Evolutionary conservation across 75 land plant genomes (phyloP).

Genomic region (Selaginella tamariscina): DNA sequence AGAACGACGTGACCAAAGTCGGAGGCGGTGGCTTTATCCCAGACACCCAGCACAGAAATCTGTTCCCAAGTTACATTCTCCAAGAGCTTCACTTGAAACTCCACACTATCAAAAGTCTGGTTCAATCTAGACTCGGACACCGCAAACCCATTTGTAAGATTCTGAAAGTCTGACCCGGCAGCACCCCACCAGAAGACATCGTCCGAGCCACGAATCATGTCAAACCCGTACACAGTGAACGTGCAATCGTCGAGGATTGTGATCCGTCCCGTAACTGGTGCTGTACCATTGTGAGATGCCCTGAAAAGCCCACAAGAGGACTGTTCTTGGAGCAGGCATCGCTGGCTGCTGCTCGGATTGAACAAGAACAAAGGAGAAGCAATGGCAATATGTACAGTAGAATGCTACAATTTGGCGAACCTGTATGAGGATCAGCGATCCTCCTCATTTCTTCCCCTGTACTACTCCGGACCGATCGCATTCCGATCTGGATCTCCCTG

Average conservation of each 20-base stretch:
- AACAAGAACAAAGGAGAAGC: background rate
- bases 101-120: conserved; percentile 40
- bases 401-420: background rate
- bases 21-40: conserved; percentile 70
- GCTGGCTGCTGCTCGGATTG: background rate
- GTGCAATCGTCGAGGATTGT: conserved; percentile 65
- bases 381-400: background rate
- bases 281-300: conserved; percentile 84
- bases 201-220: conserved; percentile 59
- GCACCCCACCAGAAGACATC: conserved; percentile 87
- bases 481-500: background rate
- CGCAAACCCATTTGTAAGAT: conserved; percentile 48
- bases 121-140: conserved; percentile 43
- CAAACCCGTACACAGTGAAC: conserved; percentile 45
- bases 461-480: too few species aligned
- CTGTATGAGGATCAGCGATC: background rate
- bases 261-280: conserved; percentile 77
- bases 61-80: conserved; percentile 49
- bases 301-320: conserved; percentile 35
- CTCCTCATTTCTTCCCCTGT: background rate
- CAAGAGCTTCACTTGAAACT: conserved; percentile 26
- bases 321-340: conserved; percentile 29
- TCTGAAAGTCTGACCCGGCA: conserved; percentile 38
- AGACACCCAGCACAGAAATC: conserved; percentile 56
- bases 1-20: conserved; percentile 76